phyloP scores from a whole-genome alignment of 1,284 basidiomycete species.

The Apiotrichum porosum region DNA sequence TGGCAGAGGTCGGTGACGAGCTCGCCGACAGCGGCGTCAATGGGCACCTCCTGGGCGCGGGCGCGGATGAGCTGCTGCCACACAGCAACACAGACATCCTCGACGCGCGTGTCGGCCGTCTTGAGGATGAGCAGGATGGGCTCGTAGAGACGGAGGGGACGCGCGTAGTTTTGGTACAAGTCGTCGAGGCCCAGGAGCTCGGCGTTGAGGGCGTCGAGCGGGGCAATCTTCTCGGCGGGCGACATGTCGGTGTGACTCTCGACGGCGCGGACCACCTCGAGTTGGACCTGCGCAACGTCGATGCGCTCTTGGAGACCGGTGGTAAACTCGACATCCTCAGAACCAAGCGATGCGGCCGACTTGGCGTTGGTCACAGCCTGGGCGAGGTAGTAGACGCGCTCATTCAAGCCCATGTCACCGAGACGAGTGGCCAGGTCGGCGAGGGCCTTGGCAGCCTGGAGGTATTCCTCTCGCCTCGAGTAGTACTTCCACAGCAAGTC shows the following conservation, averaged over 20 bases:
- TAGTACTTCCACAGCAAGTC: slow-evolving; percentile 97
- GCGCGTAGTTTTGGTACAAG: slow-evolving; percentile 81
- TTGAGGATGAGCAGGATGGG: slow-evolving; percentile 88
- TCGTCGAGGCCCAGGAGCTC: slow-evolving; percentile 52
- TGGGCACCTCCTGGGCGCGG: slow-evolving; percentile 44
- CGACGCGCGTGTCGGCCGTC: slow-evolving; percentile 86
- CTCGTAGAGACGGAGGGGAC: slow-evolving; percentile 76
- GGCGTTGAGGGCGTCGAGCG: slow-evolving; percentile 58
- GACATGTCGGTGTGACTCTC: slow-evolving; percentile 46
- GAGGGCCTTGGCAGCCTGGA: slow-evolving; percentile 82
- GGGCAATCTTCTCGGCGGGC: slow-evolving; percentile 55
- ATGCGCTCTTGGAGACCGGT: slow-evolving; percentile 92
- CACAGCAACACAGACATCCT: slow-evolving; percentile 70
- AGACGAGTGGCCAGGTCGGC: slow-evolving; percentile 79
- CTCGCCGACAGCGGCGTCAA: slow-evolving; percentile 22
- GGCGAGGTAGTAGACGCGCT: slow-evolving; percentile 80
- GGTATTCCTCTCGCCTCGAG: slow-evolving; percentile 78
- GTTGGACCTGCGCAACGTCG: slow-evolving; percentile 93
- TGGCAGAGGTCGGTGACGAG: slow-evolving; percentile 67
- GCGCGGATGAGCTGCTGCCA: slow-evolving; percentile 84
- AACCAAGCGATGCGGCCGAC: slow-evolving; percentile 69
- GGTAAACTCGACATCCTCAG: slow-evolving; percentile 83
- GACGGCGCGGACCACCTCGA: slow-evolving; percentile 61
- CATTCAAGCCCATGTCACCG: slow-evolving; percentile 62
- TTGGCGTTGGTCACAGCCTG: slow-evolving; percentile 94